Evolutionary conservation across 2,329 filamentous ascomycete genomes (phyloP), one percentile per base, ranked within the genome.

Genomic region (Alternaria sp.): DNA sequence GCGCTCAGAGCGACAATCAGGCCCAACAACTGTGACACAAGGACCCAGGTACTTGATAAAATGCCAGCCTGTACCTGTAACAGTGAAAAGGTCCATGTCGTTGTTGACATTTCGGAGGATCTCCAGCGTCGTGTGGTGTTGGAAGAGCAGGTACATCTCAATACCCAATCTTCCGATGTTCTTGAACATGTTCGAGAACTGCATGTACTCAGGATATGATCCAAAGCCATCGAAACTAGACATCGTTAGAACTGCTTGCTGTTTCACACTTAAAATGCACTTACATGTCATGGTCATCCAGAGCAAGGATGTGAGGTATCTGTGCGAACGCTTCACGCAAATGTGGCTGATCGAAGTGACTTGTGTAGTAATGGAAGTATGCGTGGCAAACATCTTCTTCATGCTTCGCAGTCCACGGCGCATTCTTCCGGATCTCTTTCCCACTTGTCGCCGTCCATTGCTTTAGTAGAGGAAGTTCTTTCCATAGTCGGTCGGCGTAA

Each of bases 351-450:
- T 99, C 95, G 76, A 99, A 98, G 78, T 98, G 94, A 69, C 93
- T 97, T 1, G 94, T 97, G 77, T 99, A 99, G 79, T 97, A 99
- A 78, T 99, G 95, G 79, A 99, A 99, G 81, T 97, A 99, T 7
- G 95, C 94, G 79, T 98, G 94, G 2, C 91, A 89, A 18, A 97
- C 93, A 74, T 99, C 95, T 74, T 99, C 94, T 75, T 99, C 93
- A 71, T 98, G 92, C 51, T 93, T 90, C 4, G 94, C 93, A 7
- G 94, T 97, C 95, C 95, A 99, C 43, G 89, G 86, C 0, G 93
- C 90, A 68, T 89, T 96, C 82, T 94, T 96, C 59, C 96, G 87
- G 69, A 93, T 95, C 57, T 98, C 95, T 67, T 97, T 94, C 6
- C 95, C 95, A 71, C 91, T 94, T 80, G 94, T 95, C 9, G 91